phyloP scores from a whole-genome alignment of 1,139 yeast species.

The Pichia sp. region DNA sequence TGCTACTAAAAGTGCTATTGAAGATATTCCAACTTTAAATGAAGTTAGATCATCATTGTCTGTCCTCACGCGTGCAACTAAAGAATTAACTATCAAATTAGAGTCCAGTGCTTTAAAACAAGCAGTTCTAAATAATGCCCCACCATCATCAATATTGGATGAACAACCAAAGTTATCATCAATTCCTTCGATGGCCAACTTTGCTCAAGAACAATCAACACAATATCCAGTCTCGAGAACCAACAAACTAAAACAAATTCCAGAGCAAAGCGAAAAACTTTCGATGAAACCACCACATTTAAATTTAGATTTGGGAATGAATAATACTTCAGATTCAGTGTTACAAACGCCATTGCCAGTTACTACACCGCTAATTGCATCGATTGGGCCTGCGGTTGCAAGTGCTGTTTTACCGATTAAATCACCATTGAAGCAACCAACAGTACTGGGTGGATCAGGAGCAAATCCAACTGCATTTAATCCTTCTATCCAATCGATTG shows the following conservation, averaged over 20 bases:
- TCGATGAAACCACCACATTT: constrained; percentile 21
- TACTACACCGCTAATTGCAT: constrained; percentile 30
- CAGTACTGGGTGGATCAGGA: no score
- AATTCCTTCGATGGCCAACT: constrained; percentile 29
- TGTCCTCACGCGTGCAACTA: constrained; percentile 76
- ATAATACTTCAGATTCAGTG: constrained; percentile 4
- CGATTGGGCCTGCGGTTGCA: constrained; percentile 31
- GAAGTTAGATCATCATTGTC: constrained; percentile 80
- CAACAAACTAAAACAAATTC: constrained; percentile 10
- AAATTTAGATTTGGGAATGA: constrained; percentile 16
- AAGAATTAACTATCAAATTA: constrained; percentile 77
- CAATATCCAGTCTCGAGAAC: constrained; percentile 4
- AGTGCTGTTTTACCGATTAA: constrained; percentile 27
- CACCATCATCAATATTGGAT: constrained; percentile 13
- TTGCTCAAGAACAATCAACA: constrained; percentile 14
- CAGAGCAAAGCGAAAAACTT: constrained; percentile 12
- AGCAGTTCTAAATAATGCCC: constrained; percentile 19
- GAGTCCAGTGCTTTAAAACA: constrained; percentile 54
- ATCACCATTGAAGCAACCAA: constrained; percentile 24
- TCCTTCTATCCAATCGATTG: constrained; percentile 5
- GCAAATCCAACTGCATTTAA: constrained; percentile 2
- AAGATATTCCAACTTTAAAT: constrained; percentile 74
- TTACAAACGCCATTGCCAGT: constrained; percentile 20
- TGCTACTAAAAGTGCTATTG: constrained; percentile 69
- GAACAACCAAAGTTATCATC: constrained; percentile 30